Evolutionary conservation across 805 yeast species (phyloP).

Genomic region (Candida anglica): DNA sequence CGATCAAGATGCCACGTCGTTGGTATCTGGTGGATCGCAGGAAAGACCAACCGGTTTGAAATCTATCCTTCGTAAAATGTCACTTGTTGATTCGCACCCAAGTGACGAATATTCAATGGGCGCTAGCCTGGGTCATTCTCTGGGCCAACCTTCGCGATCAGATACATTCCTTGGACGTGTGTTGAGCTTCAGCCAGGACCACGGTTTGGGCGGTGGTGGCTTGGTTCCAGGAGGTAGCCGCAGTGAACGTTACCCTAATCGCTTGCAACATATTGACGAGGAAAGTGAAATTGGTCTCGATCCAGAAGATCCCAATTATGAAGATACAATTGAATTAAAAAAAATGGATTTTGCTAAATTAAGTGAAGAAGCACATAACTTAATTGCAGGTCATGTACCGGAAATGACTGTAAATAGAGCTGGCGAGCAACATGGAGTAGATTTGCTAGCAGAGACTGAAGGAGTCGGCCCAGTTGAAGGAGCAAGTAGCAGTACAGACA

Average conservation of each 20-base stretch:
- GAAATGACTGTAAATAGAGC: slow-evolving; percentile 8
- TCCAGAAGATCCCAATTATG: slow-evolving; percentile 12
- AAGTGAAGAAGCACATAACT: slow-evolving; percentile 50
- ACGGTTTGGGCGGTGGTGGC: slow-evolving; percentile 37
- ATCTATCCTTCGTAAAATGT: slow-evolving; percentile 32
- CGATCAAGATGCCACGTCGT: neutral
- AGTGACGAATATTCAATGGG: no score
- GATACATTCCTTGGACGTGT: slow-evolving; percentile 40
- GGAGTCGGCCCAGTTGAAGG: slow-evolving; percentile 17
- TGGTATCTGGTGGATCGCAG: slow-evolving; percentile 7
- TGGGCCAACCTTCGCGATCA: no score
- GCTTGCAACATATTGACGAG: slow-evolving; percentile 17
- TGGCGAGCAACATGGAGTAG: slow-evolving; percentile 3
- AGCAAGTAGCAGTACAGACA: neutral
- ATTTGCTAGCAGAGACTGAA: neutral
- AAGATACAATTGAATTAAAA: slow-evolving; percentile 41
- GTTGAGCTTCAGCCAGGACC: slow-evolving; percentile 18
- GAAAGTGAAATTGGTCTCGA: slow-evolving; percentile 30
- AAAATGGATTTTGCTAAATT: slow-evolving; percentile 39
- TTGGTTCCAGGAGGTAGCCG: slow-evolving; percentile 37
- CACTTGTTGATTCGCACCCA: no score
- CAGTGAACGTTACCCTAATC: slow-evolving; percentile 8
- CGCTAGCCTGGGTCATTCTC: no score
- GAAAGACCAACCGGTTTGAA: slow-evolving; percentile 13
- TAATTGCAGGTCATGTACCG: slow-evolving; percentile 48